Percentiles rank a stretch among this genome's conserved stretches.
These are phyloP conservation scores for Diutina siamensis DNA, from an alignment of 1,139 yeast genomes.

Conservation along the genomic window DNA sequence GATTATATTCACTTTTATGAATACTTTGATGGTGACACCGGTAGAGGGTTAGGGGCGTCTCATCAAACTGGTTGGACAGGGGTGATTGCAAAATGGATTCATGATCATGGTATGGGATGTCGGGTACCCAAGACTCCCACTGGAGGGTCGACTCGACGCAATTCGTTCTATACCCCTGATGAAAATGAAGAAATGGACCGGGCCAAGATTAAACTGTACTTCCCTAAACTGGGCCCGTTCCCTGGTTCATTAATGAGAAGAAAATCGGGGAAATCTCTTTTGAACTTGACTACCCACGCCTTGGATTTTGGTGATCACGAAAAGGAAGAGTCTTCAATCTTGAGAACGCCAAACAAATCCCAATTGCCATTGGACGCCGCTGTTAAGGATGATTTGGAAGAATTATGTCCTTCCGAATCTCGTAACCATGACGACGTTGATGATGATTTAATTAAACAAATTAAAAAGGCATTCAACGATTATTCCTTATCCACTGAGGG, in stretches of 20 bases:
- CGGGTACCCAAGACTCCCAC: conserved; percentile 41
- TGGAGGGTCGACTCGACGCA: conserved; percentile 25
- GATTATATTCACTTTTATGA: conserved; percentile 79
- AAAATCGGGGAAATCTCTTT: conserved; percentile 58
- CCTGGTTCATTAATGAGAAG: conserved; percentile 49
- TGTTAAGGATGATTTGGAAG: conserved; percentile 1
- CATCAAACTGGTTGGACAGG: conserved; percentile 99
- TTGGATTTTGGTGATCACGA: conserved; percentile 61
- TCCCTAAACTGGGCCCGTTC: conserved; percentile 40
- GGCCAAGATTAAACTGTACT: conserved; percentile 22
- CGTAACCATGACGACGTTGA: not conserved
- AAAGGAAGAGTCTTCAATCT: conserved; percentile 9
- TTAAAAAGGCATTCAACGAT: not conserved
- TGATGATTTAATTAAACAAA: conserved; percentile 3
- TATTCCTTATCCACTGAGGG: not conserved
- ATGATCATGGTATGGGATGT: conserved; percentile 75
- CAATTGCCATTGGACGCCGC: not conserved
- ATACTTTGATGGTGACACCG: conserved; percentile 92
- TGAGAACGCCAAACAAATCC: conserved; percentile 7
- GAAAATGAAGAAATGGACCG: conserved; percentile 15
- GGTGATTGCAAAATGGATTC: conserved; percentile 84
- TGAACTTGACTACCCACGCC: conserved; percentile 55
- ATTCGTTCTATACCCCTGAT: conserved; percentile 10
- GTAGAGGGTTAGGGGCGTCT: conserved; percentile 88
- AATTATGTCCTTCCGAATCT: not conserved